Conservation (phyloP, 768 basidiomycete species). For the Boletus rubescentipes region DNA sequence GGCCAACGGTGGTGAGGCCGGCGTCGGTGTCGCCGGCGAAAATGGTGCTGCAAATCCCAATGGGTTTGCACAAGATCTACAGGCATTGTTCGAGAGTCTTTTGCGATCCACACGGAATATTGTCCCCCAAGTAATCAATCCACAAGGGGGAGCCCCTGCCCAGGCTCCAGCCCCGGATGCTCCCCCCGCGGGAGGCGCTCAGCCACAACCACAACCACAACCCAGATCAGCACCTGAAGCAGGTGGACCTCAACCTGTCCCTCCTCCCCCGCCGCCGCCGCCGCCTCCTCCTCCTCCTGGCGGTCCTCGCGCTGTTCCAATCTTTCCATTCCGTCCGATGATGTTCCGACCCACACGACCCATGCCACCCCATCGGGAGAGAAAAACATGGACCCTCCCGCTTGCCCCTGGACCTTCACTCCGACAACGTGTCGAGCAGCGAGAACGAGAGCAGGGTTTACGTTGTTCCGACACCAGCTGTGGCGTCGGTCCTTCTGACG, state of each 20-base stretch:
- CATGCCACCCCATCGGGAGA: slow-evolving; percentile 34
- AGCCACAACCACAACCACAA: slow-evolving; percentile 12
- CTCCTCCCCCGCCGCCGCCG: neutral
- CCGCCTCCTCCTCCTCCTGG: too few relatives aligned
- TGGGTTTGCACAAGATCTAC: slow-evolving; percentile 22
- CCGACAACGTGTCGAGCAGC: slow-evolving; percentile 69
- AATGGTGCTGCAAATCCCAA: slow-evolving; percentile 21
- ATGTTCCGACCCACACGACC: slow-evolving; percentile 25
- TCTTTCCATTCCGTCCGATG: slow-evolving; percentile 16
- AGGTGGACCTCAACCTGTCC: neutral
- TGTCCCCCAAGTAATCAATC: slow-evolving; percentile 22
- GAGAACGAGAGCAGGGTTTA: slow-evolving; percentile 69
- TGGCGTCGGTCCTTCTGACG: slow-evolving; percentile 72
- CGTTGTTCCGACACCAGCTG: slow-evolving; percentile 74
- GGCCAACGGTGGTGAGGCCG: neutral
- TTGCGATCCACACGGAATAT: slow-evolving; percentile 27
- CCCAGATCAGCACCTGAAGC: slow-evolving; percentile 2
- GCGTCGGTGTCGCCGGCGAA: slow-evolving; percentile 13
- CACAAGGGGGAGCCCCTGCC: slow-evolving; percentile 7
- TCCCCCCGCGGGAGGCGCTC: neutral
- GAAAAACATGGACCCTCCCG: slow-evolving; percentile 57
- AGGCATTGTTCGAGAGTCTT: slow-evolving; percentile 25
- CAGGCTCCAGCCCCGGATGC: neutral
- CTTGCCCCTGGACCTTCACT: slow-evolving; percentile 67
- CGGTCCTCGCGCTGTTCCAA: slow-evolving; percentile 16